Evolutionary conservation across 345 rosid species (phyloP), one percentile per base, ranked within the genome.

Genomic region (Chamaenerion angustifolium): DNA sequence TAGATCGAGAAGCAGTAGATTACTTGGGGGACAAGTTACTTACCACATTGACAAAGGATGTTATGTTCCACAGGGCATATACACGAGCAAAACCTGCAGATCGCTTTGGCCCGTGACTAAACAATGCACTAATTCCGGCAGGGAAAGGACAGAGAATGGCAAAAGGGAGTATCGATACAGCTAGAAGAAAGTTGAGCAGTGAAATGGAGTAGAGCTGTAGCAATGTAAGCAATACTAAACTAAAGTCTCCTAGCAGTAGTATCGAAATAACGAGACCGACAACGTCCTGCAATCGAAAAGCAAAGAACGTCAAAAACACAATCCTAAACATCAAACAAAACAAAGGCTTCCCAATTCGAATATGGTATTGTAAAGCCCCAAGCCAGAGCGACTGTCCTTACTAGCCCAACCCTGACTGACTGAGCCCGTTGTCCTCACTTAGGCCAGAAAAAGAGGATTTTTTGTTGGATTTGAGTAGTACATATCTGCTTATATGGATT

Each of bases 181-280:
- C 87, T 12, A 85, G 60, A 49, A 82, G 66, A 67, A 85, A 76
- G 63, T 76, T 60, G 19, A 80, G 60, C 60, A 89, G 58, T 8
- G 93, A 85, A 66, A 82, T 80, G 10, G 97, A 89, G 68, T 89
- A 89, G 68, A 89, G 69, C 78, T 89, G 97, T 40, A 89, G 82
- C 71, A 89, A 68, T 45, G 89, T 80, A 48, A 89, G 95, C 74
- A 82, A 68, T 65, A 80, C 89, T 66, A 89, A 68, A 67, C 93
- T 89, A 64, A 80, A 56, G 71, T 89, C 95, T 40, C 77, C 93
- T 12, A 89, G 58, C 46, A 89, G 77, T 45, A 89, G 70, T 53
- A 85, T 67, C 12, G 97, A 89, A 59, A 89, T 69, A 19, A 89
- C 76, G 61, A 89, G 64, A 61, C 97, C 95, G 4, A 85, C 93